Conservation (phyloP, 768 basidiomycete genomes). For the Astraeus odoratus region DNA sequence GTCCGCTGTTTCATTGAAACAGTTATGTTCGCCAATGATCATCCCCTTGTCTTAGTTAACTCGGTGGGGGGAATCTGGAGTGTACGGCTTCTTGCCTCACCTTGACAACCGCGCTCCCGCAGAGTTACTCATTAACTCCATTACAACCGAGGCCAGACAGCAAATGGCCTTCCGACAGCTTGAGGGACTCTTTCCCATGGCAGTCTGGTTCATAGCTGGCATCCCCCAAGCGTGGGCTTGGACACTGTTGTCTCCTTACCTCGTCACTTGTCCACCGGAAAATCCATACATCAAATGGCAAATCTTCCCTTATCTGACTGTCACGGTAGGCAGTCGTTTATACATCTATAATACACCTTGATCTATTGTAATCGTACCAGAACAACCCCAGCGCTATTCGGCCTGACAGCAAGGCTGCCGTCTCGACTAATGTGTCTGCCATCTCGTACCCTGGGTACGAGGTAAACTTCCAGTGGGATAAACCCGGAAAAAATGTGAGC, state of each 20-base stretch:
- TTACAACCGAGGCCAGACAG: conserved; percentile 58
- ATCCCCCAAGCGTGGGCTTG: conserved; percentile 59
- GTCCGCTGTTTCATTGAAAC: not conserved
- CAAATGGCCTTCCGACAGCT: conserved; percentile 62
- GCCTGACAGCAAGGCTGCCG: conserved; percentile 39
- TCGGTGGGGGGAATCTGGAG: conserved; percentile 50
- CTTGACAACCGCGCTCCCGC: conserved; percentile 51
- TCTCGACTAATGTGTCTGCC: conserved; percentile 48
- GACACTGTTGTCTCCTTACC: conserved; percentile 51
- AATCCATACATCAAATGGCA: conserved; percentile 47
- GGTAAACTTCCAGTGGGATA: conserved; percentile 48
- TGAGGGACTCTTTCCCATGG: conserved; percentile 55
- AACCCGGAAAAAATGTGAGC: conserved; percentile 44
- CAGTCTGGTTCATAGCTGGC: conserved; percentile 46
- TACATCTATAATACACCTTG: not conserved
- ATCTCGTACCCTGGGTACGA: conserved; percentile 39
- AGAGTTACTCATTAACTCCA: conserved; percentile 45
- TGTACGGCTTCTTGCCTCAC: conserved; percentile 59
- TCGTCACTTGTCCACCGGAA: conserved; percentile 43
- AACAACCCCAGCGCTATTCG: conserved; percentile 30
- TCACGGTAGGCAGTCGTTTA: conserved; percentile 30
- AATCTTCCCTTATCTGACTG: conserved; percentile 50
- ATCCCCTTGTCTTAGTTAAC: conserved; percentile 29
- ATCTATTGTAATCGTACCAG: conserved; percentile 11
- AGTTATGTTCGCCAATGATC: not conserved